phyloP scores from a whole-genome alignment of 2,329 filamentous ascomycete genomes.

The Fusarium abutilonis region DNA sequence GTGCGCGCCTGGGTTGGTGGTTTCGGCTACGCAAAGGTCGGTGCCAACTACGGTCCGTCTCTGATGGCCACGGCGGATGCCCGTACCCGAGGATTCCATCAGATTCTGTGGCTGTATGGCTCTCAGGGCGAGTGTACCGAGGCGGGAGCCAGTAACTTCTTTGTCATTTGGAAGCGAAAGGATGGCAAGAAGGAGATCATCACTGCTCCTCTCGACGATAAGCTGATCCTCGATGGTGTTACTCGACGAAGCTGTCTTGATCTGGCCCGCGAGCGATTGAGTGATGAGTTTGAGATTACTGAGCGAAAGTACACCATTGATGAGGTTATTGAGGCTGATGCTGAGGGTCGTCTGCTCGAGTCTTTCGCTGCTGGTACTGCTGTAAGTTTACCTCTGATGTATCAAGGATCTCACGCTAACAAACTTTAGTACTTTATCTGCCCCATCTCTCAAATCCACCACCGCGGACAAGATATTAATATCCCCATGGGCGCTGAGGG shows the following conservation, averaged over 20 bases:
- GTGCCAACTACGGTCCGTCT: constrained; percentile 91
- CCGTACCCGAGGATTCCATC: constrained; percentile 76
- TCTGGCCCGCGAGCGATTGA: constrained; percentile 71
- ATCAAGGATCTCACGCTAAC: constrained; percentile 27
- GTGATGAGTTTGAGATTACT: constrained; percentile 72
- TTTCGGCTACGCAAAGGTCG: constrained; percentile 91
- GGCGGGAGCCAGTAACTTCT: constrained; percentile 92
- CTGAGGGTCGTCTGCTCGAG: constrained; percentile 82
- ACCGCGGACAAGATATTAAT: constrained; percentile 70
- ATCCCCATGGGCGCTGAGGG: constrained; percentile 68
- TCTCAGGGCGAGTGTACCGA: constrained; percentile 82
- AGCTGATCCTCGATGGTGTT: constrained; percentile 87
- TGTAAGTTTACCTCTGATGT: constrained; percentile 59
- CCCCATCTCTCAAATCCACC: constrained; percentile 73
- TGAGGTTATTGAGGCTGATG: constrained; percentile 76
- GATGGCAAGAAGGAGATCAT: constrained; percentile 71
- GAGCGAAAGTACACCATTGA: constrained; percentile 85
- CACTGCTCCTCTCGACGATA: constrained; percentile 83
- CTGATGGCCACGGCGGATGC: constrained; percentile 83
- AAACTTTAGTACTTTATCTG: constrained; percentile 71
- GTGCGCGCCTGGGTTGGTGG: constrained; percentile 93
- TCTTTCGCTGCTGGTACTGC: constrained; percentile 89
- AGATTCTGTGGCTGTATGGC: constrained; percentile 95
- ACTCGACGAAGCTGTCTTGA: constrained; percentile 85
- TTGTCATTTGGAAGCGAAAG: constrained; percentile 75